Evolutionary conservation across 116 monocot genomes (phyloP).

Genomic region (Cymodocea nodosa): DNA sequence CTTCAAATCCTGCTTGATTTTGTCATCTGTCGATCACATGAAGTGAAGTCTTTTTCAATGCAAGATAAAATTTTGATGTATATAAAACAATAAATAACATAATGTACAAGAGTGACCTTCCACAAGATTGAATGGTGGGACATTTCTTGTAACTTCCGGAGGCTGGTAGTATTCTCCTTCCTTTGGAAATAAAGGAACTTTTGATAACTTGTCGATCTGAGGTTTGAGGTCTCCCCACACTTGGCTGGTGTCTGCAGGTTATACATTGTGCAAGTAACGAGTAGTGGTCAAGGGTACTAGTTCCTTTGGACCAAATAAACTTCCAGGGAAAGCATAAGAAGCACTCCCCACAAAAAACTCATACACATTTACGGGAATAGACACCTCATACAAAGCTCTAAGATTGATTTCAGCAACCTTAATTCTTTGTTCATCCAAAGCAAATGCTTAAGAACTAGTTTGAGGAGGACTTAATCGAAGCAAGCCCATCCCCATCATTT

Average conservation of each 20-base stretch:
- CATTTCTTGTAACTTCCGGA: no score
- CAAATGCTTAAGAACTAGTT: background rate
- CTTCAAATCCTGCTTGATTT: background rate
- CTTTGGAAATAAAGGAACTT: no score
- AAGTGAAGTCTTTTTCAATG: no score
- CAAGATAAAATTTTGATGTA: no score
- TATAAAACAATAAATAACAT: no score
- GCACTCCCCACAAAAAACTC: background rate
- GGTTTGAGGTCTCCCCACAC: no score
- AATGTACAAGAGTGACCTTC: no score
- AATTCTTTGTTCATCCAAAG: constrained; percentile 1
- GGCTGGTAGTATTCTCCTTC: no score
- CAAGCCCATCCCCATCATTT: background rate
- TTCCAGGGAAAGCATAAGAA: background rate
- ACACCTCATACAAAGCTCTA: no score
- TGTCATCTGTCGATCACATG: background rate
- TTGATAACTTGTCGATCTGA: no score
- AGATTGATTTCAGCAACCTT: background rate
- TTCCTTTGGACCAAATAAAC: background rate
- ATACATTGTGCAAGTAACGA: background rate
- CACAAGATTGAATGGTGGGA: no score
- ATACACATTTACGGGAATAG: background rate
- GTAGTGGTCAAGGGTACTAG: background rate
- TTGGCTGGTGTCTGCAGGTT: background rate
- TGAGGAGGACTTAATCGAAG: background rate